These are phyloP conservation scores for Samsoniella hepiali DNA, from an alignment of 2,329 filamentous ascomycete genomes.

Conservation along the genomic window DNA sequence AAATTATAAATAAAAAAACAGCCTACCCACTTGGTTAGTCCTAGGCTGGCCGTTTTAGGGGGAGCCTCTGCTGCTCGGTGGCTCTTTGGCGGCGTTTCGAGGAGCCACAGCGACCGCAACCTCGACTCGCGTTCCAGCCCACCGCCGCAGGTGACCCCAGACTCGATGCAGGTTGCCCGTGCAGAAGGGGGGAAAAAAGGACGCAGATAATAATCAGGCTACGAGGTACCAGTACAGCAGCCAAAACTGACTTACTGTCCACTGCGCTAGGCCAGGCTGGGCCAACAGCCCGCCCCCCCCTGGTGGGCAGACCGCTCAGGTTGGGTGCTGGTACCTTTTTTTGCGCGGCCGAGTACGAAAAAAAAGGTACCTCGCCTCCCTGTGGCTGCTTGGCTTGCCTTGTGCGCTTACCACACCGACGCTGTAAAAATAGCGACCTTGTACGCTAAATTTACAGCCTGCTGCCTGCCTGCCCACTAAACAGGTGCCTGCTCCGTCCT, in stretches of 20 bases:
- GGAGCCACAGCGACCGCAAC: conserved; percentile 18
- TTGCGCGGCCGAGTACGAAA: no score
- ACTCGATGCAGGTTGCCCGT: background rate
- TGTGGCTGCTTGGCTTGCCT: no score
- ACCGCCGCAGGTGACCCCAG: background rate
- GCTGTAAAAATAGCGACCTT: background rate
- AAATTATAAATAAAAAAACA: no score
- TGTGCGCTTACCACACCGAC: no score
- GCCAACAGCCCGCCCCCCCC: conserved; percentile 2
- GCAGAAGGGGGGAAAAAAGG: background rate
- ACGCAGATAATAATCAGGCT: background rate
- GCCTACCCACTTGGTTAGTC: background rate
- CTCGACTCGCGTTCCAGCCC: background rate
- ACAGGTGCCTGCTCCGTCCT: background rate
- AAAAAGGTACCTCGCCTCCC: no score
- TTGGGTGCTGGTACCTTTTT: background rate
- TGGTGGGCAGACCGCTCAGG: background rate
- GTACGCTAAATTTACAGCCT: background rate
- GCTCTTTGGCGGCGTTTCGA: conserved; percentile 17
- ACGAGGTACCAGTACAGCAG: background rate
- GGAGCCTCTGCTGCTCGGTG: conserved; percentile 5
- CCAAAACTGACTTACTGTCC: background rate
- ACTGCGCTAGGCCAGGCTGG: background rate
- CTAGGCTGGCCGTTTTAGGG: background rate
- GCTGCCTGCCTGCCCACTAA: background rate